Base-by-base conservation (phyloP, 257 asterid genomes). In the Rhazya stricta region DNA sequence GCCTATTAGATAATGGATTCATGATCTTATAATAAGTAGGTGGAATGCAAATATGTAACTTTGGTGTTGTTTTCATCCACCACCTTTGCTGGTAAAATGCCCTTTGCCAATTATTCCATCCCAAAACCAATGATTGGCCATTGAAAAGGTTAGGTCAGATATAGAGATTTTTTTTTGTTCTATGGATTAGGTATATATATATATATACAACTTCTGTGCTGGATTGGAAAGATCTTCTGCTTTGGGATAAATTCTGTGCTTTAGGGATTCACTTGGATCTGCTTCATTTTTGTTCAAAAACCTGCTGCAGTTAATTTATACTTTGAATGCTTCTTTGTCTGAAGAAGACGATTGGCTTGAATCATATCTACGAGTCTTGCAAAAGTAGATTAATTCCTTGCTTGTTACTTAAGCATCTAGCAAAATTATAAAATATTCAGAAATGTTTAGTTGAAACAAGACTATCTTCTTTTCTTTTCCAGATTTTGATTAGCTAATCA, bases 1-100 rank as follows among this genome's bases (percentile, higher is more conserved):
- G 74, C 58, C 50, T 53, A 57, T 76, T 76, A 45, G 41, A 65
- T 69, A 67, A 81, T 81, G 87, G 87, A 66, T 79, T 84, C 84
- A 75, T 66, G 76, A 72, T 76, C 29, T 72, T 72, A 75, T 81
- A 82, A 79, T 73, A 75, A 77, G 72, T 63, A 65, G 80, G 57
- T 79, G 73, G 57, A 82, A 60, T 43, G 19, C 50, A 60, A 16
- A 75, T 43, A 51, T 79, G 57, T 45, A 74, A 65, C 45, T 25
- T 41, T 71, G 34, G 15, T 62, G 66, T 46, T 78, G 69, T 63
- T 73, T 29, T 71, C 72, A 74, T 78, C 75, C 77, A 78, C 45
- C 62, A 43, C 79, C 41, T 70, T 70, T 78, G 66, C 54, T 77
- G 66, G 74, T 81, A 63, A 76, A 76, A 72, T 67, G 45, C 75